Percentiles rank a stretch among this genome's conserved stretches.
Evolutionary conservation across 768 basidiomycete genomes (phyloP).

Genomic region (Lentinula raphanica): DNA sequence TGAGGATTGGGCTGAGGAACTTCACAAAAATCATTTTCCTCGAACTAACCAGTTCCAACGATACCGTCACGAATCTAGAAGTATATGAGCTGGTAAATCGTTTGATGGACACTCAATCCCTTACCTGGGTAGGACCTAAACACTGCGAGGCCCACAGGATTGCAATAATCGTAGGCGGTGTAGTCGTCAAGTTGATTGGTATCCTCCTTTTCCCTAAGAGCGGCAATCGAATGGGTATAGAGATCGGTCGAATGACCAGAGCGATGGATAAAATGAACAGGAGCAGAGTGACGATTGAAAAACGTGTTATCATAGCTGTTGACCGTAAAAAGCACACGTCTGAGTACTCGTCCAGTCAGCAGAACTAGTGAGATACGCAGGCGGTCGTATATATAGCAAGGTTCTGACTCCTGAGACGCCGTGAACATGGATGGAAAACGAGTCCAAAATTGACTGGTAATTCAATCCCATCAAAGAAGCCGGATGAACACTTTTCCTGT

Average conservation of each 20-base stretch:
- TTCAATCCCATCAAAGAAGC: too few species aligned
- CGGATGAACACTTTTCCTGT: too few species aligned
- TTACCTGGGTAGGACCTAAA: slow-evolving; percentile 32
- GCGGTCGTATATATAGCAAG: too few species aligned
- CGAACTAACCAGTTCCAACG: slow-evolving; percentile 44
- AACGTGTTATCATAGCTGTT: slow-evolving; percentile 35
- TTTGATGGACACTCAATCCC: not conserved
- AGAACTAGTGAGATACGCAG: too few species aligned
- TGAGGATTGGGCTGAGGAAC: not conserved
- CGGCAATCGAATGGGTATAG: slow-evolving; percentile 32
- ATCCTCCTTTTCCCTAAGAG: slow-evolving; percentile 27
- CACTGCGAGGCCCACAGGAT: slow-evolving; percentile 55
- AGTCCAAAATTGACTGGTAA: too few species aligned
- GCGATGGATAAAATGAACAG: slow-evolving; percentile 49
- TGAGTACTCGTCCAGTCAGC: too few species aligned
- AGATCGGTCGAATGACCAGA: slow-evolving; percentile 46
- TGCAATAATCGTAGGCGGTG: slow-evolving; percentile 47
- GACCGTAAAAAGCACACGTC: not conserved
- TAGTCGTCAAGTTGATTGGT: slow-evolving; percentile 46
- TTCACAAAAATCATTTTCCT: not conserved
- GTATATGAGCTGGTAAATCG: not conserved
- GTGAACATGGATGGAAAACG: too few species aligned
- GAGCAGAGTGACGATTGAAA: slow-evolving; percentile 44
- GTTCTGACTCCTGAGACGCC: too few species aligned
- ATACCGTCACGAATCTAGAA: slow-evolving; percentile 66